A percentile compares a stretch with the other conserved stretches of the same genome.
Conservation (phyloP, 805 yeast species). For the Saccharomycopsis schoenii region DNA sequence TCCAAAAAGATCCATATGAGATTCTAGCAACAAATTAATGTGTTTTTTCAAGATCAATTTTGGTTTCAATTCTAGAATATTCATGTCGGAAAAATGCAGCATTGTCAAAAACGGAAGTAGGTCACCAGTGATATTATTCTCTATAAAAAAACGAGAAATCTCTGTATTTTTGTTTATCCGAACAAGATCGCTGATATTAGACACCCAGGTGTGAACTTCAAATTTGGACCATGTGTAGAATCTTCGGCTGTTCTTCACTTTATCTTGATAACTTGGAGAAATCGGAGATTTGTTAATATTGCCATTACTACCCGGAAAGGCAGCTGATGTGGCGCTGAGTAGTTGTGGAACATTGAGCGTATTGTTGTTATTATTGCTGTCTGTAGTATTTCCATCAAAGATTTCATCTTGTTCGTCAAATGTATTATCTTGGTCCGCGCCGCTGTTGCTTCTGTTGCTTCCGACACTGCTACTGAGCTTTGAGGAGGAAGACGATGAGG, state of each 20-base stretch:
- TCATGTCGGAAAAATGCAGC: constrained; percentile 15
- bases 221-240: constrained; percentile 18
- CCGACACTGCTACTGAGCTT: background rate
- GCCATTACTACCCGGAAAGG: background rate
- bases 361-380: background rate
- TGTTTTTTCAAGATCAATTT: constrained; percentile 15
- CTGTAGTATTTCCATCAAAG: background rate
- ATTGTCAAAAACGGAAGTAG: constrained; percentile 14
- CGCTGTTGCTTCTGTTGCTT: background rate
- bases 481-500: constrained; percentile 4
- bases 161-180: constrained; percentile 16
- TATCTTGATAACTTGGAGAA: constrained; percentile 16
- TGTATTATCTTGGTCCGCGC: background rate
- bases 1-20: background rate
- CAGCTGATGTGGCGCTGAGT: background rate
- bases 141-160: constrained; percentile 14
- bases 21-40: constrained; percentile 8
- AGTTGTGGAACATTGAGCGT: constrained; percentile 2
- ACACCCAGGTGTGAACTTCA: constrained; percentile 19
- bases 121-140: constrained; percentile 18
- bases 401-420: background rate
- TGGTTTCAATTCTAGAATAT: constrained; percentile 12
- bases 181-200: constrained; percentile 14
- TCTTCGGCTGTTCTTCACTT: constrained; percentile 8
- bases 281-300: constrained; percentile 6